phyloP scores from a whole-genome alignment of 768 basidiomycete species.

The Termitomyces sp. region DNA sequence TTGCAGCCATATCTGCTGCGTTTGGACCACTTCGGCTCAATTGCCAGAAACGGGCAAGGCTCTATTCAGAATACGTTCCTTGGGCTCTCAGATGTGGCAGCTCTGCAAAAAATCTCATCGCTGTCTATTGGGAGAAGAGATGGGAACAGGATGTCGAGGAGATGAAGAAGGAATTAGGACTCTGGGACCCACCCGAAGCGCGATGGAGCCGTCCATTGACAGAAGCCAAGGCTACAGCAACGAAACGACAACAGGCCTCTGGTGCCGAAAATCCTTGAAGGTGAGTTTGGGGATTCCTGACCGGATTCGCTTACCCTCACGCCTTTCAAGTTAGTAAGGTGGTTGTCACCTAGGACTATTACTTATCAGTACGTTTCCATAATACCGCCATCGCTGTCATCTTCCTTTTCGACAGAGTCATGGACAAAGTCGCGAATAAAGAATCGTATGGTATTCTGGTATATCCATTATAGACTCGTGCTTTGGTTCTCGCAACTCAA shows the following conservation, averaged over 20 bases:
- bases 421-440: too few species aligned
- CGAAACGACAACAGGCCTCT: slow-evolving; percentile 20
- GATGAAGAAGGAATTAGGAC: slow-evolving; percentile 80
- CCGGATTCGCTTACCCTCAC: background rate
- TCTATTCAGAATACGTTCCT: slow-evolving; percentile 82
- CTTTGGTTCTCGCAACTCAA: background rate
- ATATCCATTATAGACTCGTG: background rate
- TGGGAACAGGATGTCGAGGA: slow-evolving; percentile 85
- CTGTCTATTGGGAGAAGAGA: slow-evolving; percentile 94
- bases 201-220: slow-evolving; percentile 64
- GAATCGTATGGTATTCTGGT: background rate
- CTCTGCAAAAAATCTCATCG: slow-evolving; percentile 71
- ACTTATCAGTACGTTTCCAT: background rate
- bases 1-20: slow-evolving; percentile 75
- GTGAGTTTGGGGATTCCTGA: background rate
- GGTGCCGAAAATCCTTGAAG: background rate
- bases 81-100: slow-evolving; percentile 90
- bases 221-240: slow-evolving; percentile 56
- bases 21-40: slow-evolving; percentile 79
- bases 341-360: background rate
- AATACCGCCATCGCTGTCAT: background rate
- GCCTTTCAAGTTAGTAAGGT: background rate
- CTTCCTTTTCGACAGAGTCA: background rate
- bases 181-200: slow-evolving; percentile 79
- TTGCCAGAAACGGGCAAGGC: slow-evolving; percentile 45